These are phyloP conservation scores for Dinochytrium kinnereticum DNA, from an alignment of 371 early-diverging fungal species.

Conservation along the genomic window DNA sequence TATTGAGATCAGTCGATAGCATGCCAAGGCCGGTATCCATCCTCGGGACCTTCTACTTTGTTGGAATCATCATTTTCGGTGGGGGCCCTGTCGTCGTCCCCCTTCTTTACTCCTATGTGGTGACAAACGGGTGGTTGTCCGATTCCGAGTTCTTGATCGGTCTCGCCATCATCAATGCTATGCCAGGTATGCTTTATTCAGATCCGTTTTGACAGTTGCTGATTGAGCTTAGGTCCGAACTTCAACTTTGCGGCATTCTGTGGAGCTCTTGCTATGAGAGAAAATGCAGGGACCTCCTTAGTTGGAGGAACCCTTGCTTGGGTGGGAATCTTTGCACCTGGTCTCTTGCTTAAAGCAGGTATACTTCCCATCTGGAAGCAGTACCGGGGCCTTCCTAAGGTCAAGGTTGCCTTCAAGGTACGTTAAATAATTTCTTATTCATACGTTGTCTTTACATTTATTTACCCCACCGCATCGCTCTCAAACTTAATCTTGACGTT, in stretches of 20 bases:
- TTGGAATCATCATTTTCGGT: constrained; percentile 69
- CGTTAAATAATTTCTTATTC: neutral
- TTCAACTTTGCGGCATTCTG: constrained; percentile 69
- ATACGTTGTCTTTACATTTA: too few relatives aligned
- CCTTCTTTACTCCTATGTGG: constrained; percentile 59
- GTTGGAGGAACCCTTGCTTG: constrained; percentile 57
- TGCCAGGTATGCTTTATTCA: constrained; percentile 51
- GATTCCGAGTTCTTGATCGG: constrained; percentile 63
- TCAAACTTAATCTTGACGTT: neutral
- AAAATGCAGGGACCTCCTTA: constrained; percentile 32
- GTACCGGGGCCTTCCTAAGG: constrained; percentile 43
- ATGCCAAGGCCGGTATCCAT: constrained; percentile 33
- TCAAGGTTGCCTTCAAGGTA: constrained; percentile 48
- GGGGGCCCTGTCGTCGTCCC: constrained; percentile 70
- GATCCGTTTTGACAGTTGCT: neutral
- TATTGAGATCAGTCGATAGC: constrained; percentile 42
- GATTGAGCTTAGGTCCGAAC: constrained; percentile 54
- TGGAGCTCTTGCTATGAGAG: constrained; percentile 60
- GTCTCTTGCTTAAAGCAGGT: constrained; percentile 58
- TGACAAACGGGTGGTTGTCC: constrained; percentile 57
- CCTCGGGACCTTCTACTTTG: constrained; percentile 59
- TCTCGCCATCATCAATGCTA: constrained; percentile 61
- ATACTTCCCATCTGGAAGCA: constrained; percentile 63
- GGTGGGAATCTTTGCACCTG: constrained; percentile 64
- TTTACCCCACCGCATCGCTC: too few relatives aligned